phyloP scores from a whole-genome alignment of 805 yeast genomes.

The Cyberlindnera americana region DNA sequence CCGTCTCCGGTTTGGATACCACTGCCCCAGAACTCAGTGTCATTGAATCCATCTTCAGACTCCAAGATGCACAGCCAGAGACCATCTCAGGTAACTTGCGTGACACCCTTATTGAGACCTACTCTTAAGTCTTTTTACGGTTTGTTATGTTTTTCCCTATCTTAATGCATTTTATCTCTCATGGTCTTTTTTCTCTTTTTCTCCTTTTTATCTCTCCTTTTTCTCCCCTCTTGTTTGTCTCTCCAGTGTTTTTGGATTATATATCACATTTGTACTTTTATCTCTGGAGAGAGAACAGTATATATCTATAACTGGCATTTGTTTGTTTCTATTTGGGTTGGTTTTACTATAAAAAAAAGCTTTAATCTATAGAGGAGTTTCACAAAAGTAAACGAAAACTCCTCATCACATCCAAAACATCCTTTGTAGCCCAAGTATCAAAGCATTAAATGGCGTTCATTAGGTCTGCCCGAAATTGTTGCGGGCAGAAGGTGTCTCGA shows the following conservation, averaged over 20 bases:
- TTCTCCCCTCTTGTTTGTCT: constrained; percentile 1
- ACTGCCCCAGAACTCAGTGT: constrained; percentile 98
- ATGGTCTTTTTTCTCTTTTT: constrained; percentile 9
- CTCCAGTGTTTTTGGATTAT: constrained; percentile 5
- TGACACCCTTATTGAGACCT: constrained; percentile 90
- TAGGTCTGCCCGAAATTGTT: no score
- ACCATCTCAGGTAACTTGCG: constrained; percentile 80
- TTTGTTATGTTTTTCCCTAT: background rate
- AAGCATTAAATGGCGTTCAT: no score
- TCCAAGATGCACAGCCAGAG: constrained; percentile 89
- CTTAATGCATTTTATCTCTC: constrained; percentile 6
- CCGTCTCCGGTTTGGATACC: constrained; percentile 95
- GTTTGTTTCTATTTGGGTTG: constrained; percentile 6
- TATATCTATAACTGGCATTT: constrained; percentile 9
- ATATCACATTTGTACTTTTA: constrained; percentile 5
- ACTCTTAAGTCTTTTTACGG: constrained; percentile 43
- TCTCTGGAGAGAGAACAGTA: constrained; percentile 4
- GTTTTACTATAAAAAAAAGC: constrained; percentile 5
- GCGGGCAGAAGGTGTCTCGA: no score
- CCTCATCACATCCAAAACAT: background rate
- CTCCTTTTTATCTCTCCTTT: constrained; percentile 1
- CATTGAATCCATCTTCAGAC: constrained; percentile 90
- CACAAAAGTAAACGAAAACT: background rate
- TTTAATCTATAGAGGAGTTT: constrained; percentile 9
- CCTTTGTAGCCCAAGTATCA: no score